These are phyloP conservation scores for Myxozyma geophila DNA, from an alignment of 805 yeast genomes.

Conservation along the genomic window DNA sequence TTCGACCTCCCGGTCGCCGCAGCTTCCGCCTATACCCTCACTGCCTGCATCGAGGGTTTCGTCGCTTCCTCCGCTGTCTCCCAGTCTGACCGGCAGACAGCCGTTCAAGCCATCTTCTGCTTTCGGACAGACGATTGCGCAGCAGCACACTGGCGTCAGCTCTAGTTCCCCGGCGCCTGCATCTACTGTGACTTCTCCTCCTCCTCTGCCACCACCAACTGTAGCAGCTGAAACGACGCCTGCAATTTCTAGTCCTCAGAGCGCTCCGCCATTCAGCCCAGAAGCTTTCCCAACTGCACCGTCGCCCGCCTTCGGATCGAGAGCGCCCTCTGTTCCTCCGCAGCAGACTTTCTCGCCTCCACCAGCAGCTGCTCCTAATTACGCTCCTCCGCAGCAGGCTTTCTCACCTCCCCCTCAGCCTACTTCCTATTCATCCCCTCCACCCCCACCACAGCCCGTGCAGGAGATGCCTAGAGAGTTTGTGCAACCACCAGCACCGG, in stretches of 20 bases:
- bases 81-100: conserved; percentile 38
- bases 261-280: conserved; percentile 3
- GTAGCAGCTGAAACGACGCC: background rate
- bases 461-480: conserved; percentile 18
- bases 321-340: background rate
- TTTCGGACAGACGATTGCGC: conserved; percentile 76
- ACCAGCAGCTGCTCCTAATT: background rate
- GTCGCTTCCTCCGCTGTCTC: conserved; percentile 35
- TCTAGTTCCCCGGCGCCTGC: conserved; percentile 26
- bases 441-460: background rate
- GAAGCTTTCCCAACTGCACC: conserved; percentile 1
- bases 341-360: conserved; percentile 3
- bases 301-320: background rate
- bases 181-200: conserved; percentile 36
- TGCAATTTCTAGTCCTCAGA: background rate
- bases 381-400: background rate
- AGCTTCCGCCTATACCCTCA: conserved; percentile 43
- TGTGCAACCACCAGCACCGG: background rate
- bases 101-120: conserved; percentile 78
- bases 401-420: conserved; percentile 5
- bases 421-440: background rate
- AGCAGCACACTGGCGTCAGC: conserved; percentile 42
- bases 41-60: conserved; percentile 16
- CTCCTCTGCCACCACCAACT: conserved; percentile 6
- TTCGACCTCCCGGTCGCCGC: conserved; percentile 39